Percentiles rank a stretch among this genome's conserved stretches.
These are phyloP conservation scores for Suillus occidentalis DNA, from an alignment of 768 basidiomycete species.

Conservation along the genomic window DNA sequence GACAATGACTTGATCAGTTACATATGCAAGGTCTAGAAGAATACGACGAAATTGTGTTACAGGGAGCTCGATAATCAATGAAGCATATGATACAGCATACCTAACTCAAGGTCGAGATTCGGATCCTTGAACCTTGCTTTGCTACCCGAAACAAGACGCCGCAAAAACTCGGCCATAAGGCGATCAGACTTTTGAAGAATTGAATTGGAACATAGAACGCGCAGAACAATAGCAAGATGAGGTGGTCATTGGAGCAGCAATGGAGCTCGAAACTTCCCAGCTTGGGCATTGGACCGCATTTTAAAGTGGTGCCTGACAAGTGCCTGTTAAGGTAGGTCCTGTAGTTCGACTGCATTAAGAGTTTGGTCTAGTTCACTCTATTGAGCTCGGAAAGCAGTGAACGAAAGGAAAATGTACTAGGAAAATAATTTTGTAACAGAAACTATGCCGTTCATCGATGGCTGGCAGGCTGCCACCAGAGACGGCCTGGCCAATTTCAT, in stretches of 20 bases:
- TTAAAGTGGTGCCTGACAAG: background rate
- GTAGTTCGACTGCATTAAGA: too few relatives aligned
- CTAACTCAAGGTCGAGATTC: constrained; percentile 67
- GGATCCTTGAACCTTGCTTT: constrained; percentile 78
- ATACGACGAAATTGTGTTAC: constrained; percentile 2
- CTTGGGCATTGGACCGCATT: background rate
- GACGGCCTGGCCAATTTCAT: background rate
- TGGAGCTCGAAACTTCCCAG: background rate
- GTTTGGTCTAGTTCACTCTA: too few relatives aligned
- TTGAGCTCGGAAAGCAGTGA: too few relatives aligned
- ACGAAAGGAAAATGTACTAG: background rate
- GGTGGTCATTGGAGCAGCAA: background rate
- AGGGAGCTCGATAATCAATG: constrained; percentile 13
- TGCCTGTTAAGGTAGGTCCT: background rate
- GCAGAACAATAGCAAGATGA: background rate
- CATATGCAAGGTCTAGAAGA: constrained; percentile 56
- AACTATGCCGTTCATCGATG: background rate
- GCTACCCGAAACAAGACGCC: constrained; percentile 76
- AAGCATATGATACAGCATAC: constrained; percentile 33
- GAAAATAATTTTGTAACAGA: too few relatives aligned
- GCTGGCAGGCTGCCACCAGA: background rate
- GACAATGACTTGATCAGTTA: constrained; percentile 73
- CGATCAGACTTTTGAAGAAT: background rate
- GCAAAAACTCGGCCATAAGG: constrained; percentile 62
- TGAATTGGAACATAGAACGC: background rate